phyloP scores from a whole-genome alignment of 257 asterid genomes.

The Solanum etuberosum region DNA sequence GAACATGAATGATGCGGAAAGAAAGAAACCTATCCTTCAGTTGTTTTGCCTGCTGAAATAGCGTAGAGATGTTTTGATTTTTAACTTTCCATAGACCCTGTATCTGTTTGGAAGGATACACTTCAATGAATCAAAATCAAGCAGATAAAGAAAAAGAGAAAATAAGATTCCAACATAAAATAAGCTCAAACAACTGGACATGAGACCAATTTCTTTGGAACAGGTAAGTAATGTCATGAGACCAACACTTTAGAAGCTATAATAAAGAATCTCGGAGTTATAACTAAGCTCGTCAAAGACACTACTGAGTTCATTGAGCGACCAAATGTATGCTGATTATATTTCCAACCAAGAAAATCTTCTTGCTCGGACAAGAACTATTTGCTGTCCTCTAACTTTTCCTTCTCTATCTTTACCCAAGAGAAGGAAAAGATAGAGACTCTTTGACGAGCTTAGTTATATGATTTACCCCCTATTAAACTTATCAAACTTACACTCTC shows the following conservation, averaged over 20 bases:
- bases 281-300: background rate
- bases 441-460: background rate
- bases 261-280: background rate
- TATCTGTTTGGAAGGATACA: conserved; percentile 30
- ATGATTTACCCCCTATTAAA: background rate
- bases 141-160: background rate
- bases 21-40: conserved; percentile 63
- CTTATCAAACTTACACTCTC: background rate
- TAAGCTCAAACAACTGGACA: background rate
- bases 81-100: conserved; percentile 87
- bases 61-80: conserved; percentile 53
- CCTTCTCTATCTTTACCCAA: background rate
- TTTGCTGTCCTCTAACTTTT: background rate
- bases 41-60: conserved; percentile 60
- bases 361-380: background rate
- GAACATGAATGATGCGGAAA: conserved; percentile 57
- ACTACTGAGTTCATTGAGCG: background rate
- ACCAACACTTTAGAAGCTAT: background rate
- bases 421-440: background rate
- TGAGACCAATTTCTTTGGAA: background rate
- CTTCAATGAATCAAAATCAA: background rate
- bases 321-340: background rate
- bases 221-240: background rate
- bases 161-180: background rate
- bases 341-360: background rate